These are phyloP conservation scores for Hyaloperonospora arabidopsidis DNA, from an alignment of 352 stramenopile species.

Conservation along the genomic window DNA sequence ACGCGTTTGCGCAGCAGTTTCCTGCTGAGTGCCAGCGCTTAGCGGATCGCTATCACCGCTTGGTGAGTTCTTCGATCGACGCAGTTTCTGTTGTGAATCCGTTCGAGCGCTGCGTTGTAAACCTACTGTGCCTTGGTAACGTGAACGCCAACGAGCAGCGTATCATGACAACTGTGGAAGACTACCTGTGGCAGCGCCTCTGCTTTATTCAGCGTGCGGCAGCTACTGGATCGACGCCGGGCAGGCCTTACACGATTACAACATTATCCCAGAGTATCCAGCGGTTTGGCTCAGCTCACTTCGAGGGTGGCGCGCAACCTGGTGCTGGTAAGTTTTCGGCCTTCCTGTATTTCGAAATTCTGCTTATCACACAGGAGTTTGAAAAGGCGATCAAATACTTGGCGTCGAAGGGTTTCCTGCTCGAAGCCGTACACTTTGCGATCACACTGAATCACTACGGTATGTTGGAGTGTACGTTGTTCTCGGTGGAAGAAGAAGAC, in stretches of 20 bases:
- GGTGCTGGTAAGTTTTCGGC: conserved; percentile 38
- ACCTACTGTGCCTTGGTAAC: conserved; percentile 72
- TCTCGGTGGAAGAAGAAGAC: conserved; percentile 52
- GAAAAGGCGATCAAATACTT: conserved; percentile 79
- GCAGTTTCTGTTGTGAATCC: conserved; percentile 60
- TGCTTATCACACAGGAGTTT: conserved; percentile 73
- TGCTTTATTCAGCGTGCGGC: conserved; percentile 65
- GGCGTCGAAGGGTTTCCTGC: conserved; percentile 61
- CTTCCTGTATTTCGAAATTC: conserved; percentile 77
- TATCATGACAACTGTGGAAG: conserved; percentile 75
- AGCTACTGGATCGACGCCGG: conserved; percentile 27
- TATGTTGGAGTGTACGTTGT: conserved; percentile 50
- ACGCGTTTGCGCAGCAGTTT: conserved; percentile 63
- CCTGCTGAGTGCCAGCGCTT: conserved; percentile 54
- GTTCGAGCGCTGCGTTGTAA: conserved; percentile 77
- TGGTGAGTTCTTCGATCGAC: conserved; percentile 66
- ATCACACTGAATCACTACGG: conserved; percentile 77
- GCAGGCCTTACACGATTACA: conserved; percentile 57
- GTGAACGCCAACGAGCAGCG: conserved; percentile 65
- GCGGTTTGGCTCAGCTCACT: conserved; percentile 65
- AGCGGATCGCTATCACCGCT: conserved; percentile 57
- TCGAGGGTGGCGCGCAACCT: conserved; percentile 40
- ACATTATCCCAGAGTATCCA: conserved; percentile 65
- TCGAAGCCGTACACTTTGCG: conserved; percentile 76
- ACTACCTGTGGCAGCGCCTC: conserved; percentile 80